phyloP scores from a whole-genome alignment of 371 early-diverging fungal species.

The Mucor lusitanicus region DNA sequence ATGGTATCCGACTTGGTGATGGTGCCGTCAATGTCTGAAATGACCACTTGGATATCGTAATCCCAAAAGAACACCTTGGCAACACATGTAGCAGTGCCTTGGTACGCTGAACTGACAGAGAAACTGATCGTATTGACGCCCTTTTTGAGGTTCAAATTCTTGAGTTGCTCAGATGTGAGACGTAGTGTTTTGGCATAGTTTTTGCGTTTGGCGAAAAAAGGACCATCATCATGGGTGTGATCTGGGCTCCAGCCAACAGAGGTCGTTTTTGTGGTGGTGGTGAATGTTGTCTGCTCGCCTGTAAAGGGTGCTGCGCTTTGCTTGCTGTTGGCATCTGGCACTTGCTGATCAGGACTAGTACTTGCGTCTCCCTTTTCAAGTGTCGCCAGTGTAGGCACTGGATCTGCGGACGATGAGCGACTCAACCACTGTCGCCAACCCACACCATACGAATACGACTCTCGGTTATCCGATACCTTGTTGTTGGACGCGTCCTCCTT shows the following conservation, averaged over 20 bases:
- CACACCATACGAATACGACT: conserved; percentile 39
- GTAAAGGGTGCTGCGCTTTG: background rate
- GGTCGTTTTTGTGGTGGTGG: conserved; percentile 45
- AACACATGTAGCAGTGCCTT: conserved; percentile 77
- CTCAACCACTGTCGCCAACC: conserved; percentile 58
- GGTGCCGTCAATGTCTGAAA: conserved; percentile 99
- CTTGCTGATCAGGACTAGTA: background rate
- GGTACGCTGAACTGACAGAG: conserved; percentile 77
- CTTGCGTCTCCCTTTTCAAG: background rate
- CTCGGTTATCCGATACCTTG: conserved; percentile 32
- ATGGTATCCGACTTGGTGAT: conserved; percentile 98
- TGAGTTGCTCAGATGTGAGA: conserved; percentile 90
- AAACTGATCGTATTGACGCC: conserved; percentile 94
- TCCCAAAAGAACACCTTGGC: conserved; percentile 93
- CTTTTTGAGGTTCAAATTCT: conserved; percentile 76
- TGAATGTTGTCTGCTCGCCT: conserved; percentile 36
- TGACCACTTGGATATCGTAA: conserved; percentile 85
- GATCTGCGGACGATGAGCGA: conserved; percentile 41
- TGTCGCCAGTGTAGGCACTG: background rate
- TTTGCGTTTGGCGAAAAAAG: conserved; percentile 25
- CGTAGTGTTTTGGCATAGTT: conserved; percentile 89
- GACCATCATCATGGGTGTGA: conserved; percentile 9
- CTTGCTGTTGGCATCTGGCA: background rate
- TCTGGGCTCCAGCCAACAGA: conserved; percentile 47
- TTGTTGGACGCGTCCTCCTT: background rate